phyloP scores from a whole-genome alignment of 257 asterid genomes.

The Cinchona pubescens region DNA sequence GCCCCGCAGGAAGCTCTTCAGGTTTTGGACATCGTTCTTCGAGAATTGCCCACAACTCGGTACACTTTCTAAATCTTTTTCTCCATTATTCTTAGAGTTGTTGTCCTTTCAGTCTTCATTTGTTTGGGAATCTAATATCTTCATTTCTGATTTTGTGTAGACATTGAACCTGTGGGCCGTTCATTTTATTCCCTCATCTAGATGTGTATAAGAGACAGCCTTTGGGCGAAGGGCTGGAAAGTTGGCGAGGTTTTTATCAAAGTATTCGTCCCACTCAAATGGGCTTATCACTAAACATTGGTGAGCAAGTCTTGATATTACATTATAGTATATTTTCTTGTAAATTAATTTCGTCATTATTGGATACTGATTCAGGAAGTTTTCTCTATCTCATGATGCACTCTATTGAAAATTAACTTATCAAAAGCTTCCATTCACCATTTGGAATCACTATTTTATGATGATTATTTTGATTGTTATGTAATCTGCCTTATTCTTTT shows the following conservation, averaged over 20 bases:
- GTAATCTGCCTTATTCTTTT: neutral
- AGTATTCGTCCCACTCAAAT: conserved; percentile 98
- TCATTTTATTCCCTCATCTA: conserved; percentile 76
- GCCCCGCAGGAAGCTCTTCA: conserved; percentile 97
- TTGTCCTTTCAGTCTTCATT: neutral
- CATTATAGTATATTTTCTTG: neutral
- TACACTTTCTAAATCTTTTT: conserved; percentile 3
- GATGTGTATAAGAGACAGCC: conserved; percentile 84
- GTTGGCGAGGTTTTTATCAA: conserved; percentile 98
- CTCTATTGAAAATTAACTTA: too few species aligned
- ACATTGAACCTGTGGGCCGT: conserved; percentile 70
- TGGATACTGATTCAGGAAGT: neutral
- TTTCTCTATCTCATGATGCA: neutral
- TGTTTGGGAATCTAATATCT: neutral
- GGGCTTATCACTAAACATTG: conserved; percentile 90
- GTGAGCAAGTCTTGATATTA: conserved; percentile 32
- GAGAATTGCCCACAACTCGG: conserved; percentile 81
- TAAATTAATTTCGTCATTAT: neutral
- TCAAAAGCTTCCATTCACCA: neutral
- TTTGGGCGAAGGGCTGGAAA: conserved; percentile 88
- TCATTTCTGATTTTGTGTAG: conserved; percentile 30
- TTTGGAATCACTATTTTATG: neutral
- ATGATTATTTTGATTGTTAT: neutral
- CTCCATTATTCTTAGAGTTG: neutral
- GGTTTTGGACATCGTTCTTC: conserved; percentile 89